phyloP scores from a whole-genome alignment of 2,329 filamentous ascomycete species.

The Herpotrichia juniperi region DNA sequence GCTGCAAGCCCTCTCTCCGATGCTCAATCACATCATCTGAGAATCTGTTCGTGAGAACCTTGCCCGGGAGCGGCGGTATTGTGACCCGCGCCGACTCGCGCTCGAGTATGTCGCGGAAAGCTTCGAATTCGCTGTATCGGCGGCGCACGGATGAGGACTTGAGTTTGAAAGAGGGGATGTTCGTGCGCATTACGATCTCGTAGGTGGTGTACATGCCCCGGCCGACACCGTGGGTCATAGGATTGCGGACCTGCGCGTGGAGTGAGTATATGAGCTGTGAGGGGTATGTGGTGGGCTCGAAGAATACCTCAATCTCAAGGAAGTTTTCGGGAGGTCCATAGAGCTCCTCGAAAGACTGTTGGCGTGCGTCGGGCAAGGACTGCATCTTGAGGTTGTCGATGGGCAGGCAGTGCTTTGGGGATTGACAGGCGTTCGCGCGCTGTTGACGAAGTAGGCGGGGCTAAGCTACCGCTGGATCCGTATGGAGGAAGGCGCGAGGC shows the following conservation, averaged over 20 bases:
- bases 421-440: too few species aligned
- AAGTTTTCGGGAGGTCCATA: slow-evolving; percentile 99
- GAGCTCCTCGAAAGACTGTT: slow-evolving; percentile 98
- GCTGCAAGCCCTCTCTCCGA: slow-evolving; percentile 85
- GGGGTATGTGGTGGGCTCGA: slow-evolving; percentile 6
- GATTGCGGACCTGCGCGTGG: slow-evolving; percentile 77
- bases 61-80: slow-evolving; percentile 93
- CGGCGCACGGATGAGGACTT: slow-evolving; percentile 82
- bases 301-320: slow-evolving; percentile 91
- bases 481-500: not conserved
- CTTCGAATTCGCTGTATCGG: slow-evolving; percentile 97
- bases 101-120: slow-evolving; percentile 97
- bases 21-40: slow-evolving; percentile 98
- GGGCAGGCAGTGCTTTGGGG: not conserved
- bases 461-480: not conserved
- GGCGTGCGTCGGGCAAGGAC: slow-evolving; percentile 71
- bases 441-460: not conserved
- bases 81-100: slow-evolving; percentile 92
- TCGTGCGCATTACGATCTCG: slow-evolving; percentile 96
- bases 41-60: slow-evolving; percentile 98
- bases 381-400: slow-evolving; percentile 55
- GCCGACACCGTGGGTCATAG: slow-evolving; percentile 91
- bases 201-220: slow-evolving; percentile 99
- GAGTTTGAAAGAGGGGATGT: slow-evolving; percentile 98
- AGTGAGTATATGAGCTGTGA: slow-evolving; percentile 16